These are phyloP conservation scores for Mycosphaerella sp. DNA, from an alignment of 2,329 filamentous ascomycete species.

Conservation along the genomic window DNA sequence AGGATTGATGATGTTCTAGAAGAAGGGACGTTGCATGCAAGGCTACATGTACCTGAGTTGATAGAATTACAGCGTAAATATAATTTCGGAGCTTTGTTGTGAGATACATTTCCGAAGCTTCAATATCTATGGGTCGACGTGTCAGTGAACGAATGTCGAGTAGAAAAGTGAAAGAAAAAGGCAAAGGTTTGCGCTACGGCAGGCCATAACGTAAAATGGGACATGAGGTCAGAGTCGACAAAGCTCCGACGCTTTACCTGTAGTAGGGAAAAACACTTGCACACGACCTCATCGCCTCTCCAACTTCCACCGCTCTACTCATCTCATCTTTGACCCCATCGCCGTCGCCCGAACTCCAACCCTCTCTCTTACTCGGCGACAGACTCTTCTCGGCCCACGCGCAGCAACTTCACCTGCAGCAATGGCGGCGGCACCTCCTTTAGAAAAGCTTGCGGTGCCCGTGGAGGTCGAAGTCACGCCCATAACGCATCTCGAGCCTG, in stretches of 20 bases:
- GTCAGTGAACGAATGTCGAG: too few relatives aligned
- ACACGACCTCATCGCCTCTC: too few relatives aligned
- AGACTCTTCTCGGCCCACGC: background rate
- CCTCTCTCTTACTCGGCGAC: background rate
- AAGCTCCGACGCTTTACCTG: too few relatives aligned
- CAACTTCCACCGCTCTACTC: too few relatives aligned
- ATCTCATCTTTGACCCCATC: background rate
- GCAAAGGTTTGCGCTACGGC: too few relatives aligned
- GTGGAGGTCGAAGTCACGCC: constrained; percentile 20
- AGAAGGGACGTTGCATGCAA: background rate
- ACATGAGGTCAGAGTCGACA: too few relatives aligned
- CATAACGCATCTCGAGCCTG: constrained; percentile 20
- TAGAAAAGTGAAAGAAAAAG: too few relatives aligned
- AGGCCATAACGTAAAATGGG: too few relatives aligned
- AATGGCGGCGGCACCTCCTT: constrained; percentile 18
- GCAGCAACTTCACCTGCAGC: background rate
- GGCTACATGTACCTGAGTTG: background rate
- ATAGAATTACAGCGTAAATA: background rate
- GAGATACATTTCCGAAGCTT: too few relatives aligned
- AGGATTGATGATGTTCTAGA: background rate
- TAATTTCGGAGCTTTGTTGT: too few relatives aligned
- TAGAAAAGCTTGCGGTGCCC: constrained; percentile 28
- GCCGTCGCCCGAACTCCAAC: background rate
- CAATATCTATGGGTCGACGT: too few relatives aligned
- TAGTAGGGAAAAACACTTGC: too few relatives aligned